A percentile compares a stretch with the other conserved stretches of the same genome.
Conservation (phyloP, 2,329 filamentous ascomycete genomes). For the Alternaria sp. region DNA sequence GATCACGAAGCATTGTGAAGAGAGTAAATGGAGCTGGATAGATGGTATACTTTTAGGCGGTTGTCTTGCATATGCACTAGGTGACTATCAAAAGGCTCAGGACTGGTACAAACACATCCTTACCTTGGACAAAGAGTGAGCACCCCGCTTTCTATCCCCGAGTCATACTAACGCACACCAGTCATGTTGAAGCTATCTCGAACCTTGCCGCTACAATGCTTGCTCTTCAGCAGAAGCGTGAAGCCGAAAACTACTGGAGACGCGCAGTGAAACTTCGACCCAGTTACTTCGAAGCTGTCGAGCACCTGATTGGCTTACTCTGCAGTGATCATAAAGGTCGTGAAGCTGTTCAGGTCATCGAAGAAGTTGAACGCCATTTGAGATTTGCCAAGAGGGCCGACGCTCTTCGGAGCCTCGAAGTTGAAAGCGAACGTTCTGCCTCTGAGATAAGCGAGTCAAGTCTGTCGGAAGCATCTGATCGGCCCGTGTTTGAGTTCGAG, state of each 20-base stretch:
- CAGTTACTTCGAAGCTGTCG: constrained; percentile 90
- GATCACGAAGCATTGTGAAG: constrained; percentile 46
- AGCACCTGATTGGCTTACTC: constrained; percentile 87
- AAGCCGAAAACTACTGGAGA: constrained; percentile 86
- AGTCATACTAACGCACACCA: constrained; percentile 43
- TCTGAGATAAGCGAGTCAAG: constrained; percentile 63
- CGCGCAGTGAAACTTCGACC: constrained; percentile 83
- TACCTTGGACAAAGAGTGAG: constrained; percentile 62
- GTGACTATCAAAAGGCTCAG: constrained; percentile 78
- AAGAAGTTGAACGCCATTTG: constrained; percentile 79
- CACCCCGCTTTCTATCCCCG: neutral
- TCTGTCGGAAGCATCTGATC: constrained; percentile 63
- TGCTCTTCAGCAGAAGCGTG: constrained; percentile 78
- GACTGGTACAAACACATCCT: constrained; percentile 76
- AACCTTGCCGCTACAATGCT: constrained; percentile 90
- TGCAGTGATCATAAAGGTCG: constrained; percentile 80
- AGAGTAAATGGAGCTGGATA: constrained; percentile 68
- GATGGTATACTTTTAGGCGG: constrained; percentile 92
- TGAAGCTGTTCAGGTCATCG: constrained; percentile 87
- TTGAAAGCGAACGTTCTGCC: constrained; percentile 65
- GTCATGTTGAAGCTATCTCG: constrained; percentile 90
- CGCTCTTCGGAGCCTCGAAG: constrained; percentile 57
- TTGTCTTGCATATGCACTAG: constrained; percentile 88
- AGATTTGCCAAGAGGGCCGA: constrained; percentile 57
- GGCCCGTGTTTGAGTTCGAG: constrained; percentile 62